Percentiles rank a stretch among this genome's conserved stretches.
Conservation (phyloP, 441 rosid genomes). For the Rhodomyrtus psidioides region DNA sequence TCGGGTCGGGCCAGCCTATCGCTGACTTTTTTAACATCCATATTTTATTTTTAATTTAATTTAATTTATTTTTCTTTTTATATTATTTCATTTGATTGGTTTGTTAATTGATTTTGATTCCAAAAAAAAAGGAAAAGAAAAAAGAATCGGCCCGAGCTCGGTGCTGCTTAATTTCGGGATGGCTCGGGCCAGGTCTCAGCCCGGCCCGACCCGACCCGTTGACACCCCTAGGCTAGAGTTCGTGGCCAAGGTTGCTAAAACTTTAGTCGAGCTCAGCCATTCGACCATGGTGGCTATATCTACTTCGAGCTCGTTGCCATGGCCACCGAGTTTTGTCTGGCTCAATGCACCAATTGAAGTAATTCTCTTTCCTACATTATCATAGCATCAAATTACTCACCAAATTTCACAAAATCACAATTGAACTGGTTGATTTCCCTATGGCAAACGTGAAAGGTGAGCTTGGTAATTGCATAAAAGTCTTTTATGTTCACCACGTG, state of each 20-base stretch:
- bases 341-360: conserved; percentile 27
- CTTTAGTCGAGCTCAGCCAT: background rate
- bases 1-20: no score
- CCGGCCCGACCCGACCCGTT: no score
- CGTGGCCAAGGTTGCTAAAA: background rate
- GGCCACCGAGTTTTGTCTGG: background rate
- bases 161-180: no score
- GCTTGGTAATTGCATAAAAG: conserved; percentile 25
- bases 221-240: no score
- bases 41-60: no score
- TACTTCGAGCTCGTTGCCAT: fast-evolving
- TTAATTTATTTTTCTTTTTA: no score
- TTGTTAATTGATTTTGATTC: no score
- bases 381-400: conserved; percentile 44
- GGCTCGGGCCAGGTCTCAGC: no score
- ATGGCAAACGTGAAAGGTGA: conserved; percentile 22
- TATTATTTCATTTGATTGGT: no score
- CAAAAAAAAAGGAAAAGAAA: no score
- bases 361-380: conserved; percentile 44
- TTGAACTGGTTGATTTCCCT: conserved; percentile 37
- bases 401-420: conserved; percentile 27
- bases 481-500: conserved; percentile 42
- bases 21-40: no score
- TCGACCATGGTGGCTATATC: background rate
- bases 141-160: no score